Percentiles rank a stretch among this genome's conserved stretches.
These are phyloP conservation scores for Microbotryum saponariae DNA, from an alignment of 1,284 basidiomycete genomes.

Conservation along the genomic window DNA sequence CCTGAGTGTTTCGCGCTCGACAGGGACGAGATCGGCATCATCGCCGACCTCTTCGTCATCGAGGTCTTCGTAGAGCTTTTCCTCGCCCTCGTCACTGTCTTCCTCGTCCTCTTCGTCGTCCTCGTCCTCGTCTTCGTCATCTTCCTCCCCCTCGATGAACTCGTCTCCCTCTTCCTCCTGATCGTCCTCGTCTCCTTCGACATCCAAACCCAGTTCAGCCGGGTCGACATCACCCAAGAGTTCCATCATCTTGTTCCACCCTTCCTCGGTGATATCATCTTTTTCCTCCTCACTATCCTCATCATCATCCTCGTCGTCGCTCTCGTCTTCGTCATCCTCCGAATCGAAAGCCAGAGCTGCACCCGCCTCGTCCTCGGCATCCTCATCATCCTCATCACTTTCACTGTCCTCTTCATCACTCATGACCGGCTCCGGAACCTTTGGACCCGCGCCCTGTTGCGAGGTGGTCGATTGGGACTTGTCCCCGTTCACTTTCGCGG, in stretches of 20 bases:
- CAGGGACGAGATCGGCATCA: conserved; percentile 49
- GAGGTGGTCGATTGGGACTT: neutral
- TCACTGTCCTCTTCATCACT: conserved; percentile 2
- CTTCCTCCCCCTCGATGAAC: conserved; percentile 19
- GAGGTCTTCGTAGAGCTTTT: conserved; percentile 35
- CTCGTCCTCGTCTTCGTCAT: conserved; percentile 29
- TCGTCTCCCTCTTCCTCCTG: conserved; percentile 21
- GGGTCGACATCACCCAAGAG: conserved; percentile 30
- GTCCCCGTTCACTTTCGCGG: neutral
- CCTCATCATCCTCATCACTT: neutral
- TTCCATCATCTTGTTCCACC: conserved; percentile 32
- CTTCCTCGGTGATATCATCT: conserved; percentile 29
- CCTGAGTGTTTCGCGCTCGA: conserved; percentile 72
- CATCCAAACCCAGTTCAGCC: conserved; percentile 22
- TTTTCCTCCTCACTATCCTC: conserved; percentile 18
- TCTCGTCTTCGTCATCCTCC: neutral
- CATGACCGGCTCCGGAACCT: too few relatives aligned
- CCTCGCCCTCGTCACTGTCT: conserved; percentile 18
- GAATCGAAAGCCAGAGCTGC: neutral
- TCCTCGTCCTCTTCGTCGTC: conserved; percentile 23
- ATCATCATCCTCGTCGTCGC: conserved; percentile 9
- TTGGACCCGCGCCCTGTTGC: too few relatives aligned
- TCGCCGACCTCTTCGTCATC: conserved; percentile 20
- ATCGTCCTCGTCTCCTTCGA: conserved; percentile 8
- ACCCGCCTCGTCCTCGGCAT: neutral